phyloP scores from a whole-genome alignment of 225 moss, liverwort and hornwort genomes.

The Climacium dendroides region DNA sequence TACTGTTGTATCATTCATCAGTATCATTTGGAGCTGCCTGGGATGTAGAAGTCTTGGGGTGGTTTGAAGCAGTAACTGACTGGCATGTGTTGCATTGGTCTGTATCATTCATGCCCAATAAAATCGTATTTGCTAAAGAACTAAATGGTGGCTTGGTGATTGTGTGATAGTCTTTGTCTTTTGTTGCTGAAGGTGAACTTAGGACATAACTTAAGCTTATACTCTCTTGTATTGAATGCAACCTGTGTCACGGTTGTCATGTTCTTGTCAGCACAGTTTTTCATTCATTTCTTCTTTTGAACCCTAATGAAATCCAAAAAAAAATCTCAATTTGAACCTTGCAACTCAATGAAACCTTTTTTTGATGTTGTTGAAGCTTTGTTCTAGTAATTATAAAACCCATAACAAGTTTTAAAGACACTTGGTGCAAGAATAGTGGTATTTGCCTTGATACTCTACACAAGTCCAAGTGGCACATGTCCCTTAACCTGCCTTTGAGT shows the following conservation, averaged over 20 bases:
- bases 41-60: not conserved
- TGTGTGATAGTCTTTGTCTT: not conserved
- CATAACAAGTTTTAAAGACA: too few species aligned
- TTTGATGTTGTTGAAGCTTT: accelerated
- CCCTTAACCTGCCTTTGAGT: too few species aligned
- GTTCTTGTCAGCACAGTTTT: accelerated
- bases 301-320: not conserved
- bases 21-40: too few species aligned
- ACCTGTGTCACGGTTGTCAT: accelerated
- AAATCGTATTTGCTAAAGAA: not conserved
- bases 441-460: too few species aligned
- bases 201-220: not conserved
- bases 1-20: not conserved
- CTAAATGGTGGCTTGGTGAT: not conserved
- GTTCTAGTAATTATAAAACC: too few species aligned
- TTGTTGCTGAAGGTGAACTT: not conserved
- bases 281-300: not conserved
- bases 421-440: too few species aligned
- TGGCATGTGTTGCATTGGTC: not conserved
- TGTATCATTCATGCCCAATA: not conserved
- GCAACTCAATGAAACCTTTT: not conserved
- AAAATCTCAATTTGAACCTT: not conserved
- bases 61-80: not conserved
- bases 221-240: not conserved
- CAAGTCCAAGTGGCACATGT: too few species aligned